Conservation (phyloP, 2,329 filamentous ascomycete genomes). For the Immersiporthe knoxdaviesiana region DNA sequence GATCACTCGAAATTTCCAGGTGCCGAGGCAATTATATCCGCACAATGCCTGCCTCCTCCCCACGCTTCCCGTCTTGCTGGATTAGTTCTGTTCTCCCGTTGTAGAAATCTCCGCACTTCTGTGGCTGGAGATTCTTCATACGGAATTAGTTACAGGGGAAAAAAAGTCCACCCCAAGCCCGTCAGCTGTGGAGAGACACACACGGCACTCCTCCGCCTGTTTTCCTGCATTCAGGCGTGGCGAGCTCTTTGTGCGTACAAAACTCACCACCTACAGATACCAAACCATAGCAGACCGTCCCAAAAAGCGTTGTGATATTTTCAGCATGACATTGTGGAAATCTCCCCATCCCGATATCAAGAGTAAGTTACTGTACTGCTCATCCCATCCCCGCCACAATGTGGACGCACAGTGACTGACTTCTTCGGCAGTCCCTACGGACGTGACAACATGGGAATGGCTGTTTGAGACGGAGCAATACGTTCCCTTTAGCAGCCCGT, state of each 20-base stretch:
- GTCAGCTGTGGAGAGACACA: neutral
- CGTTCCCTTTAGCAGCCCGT: neutral
- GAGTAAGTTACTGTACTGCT: slow-evolving; percentile 9
- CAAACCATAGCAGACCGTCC: neutral
- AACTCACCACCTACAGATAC: neutral
- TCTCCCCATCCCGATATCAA: slow-evolving; percentile 23
- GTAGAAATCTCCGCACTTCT: neutral
- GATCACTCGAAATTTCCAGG: neutral
- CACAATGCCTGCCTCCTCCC: neutral
- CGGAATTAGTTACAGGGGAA: neutral
- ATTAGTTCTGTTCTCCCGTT: neutral
- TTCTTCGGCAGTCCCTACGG: slow-evolving; percentile 2
- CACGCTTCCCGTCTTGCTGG: slow-evolving; percentile 2
- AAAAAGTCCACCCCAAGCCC: neutral
- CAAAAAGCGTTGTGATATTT: neutral
- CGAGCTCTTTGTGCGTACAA: neutral
- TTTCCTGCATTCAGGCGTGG: neutral
- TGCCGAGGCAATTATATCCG: slow-evolving; percentile 7
- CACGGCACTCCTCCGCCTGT: neutral
- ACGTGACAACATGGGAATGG: slow-evolving; percentile 23
- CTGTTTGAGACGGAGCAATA: slow-evolving; percentile 9
- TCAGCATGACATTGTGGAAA: slow-evolving; percentile 23
- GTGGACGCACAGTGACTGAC: neutral
- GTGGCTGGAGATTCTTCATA: neutral
- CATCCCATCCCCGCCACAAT: neutral